These are phyloP conservation scores for Hygrocybe punicea DNA, from an alignment of 768 basidiomycete species.

Conservation along the genomic window DNA sequence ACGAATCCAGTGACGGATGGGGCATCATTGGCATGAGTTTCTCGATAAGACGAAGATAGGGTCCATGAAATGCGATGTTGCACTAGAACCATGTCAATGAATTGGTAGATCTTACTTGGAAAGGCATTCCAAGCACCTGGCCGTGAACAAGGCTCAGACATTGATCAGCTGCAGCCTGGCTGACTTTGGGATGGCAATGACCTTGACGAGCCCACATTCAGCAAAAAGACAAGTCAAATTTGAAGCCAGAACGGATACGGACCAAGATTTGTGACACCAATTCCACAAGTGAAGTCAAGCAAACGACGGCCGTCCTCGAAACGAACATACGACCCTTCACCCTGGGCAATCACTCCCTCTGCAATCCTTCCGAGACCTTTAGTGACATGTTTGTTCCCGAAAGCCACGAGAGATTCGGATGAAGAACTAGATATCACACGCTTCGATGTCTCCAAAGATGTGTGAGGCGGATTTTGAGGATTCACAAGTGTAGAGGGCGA, in stretches of 20 bases:
- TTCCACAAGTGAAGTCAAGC: slow-evolving; percentile 86
- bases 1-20: slow-evolving; percentile 83
- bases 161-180: slow-evolving; percentile 85
- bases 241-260: slow-evolving; percentile 12
- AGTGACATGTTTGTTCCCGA: slow-evolving; percentile 46
- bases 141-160: slow-evolving; percentile 75
- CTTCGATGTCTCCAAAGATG: neutral
- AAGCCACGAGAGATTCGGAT: slow-evolving; percentile 17
- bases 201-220: slow-evolving; percentile 40
- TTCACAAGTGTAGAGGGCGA: neutral
- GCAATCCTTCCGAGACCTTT: slow-evolving; percentile 46
- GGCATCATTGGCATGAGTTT: slow-evolving; percentile 87
- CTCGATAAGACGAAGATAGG: slow-evolving; percentile 85
- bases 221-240: neutral
- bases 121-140: slow-evolving; percentile 48
- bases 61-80: slow-evolving; percentile 83
- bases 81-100: slow-evolving; percentile 46
- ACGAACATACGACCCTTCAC: slow-evolving; percentile 68
- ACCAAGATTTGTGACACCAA: slow-evolving; percentile 85
- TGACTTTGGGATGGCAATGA: slow-evolving; percentile 84
- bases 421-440: slow-evolving; percentile 1
- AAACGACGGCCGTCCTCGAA: slow-evolving; percentile 69
- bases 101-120: too few relatives aligned
- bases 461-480: neutral
- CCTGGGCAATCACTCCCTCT: slow-evolving; percentile 59